Evolutionary conservation across 2,329 filamentous ascomycete species (phyloP).

Genomic region (Tolypocladium nubicola): DNA sequence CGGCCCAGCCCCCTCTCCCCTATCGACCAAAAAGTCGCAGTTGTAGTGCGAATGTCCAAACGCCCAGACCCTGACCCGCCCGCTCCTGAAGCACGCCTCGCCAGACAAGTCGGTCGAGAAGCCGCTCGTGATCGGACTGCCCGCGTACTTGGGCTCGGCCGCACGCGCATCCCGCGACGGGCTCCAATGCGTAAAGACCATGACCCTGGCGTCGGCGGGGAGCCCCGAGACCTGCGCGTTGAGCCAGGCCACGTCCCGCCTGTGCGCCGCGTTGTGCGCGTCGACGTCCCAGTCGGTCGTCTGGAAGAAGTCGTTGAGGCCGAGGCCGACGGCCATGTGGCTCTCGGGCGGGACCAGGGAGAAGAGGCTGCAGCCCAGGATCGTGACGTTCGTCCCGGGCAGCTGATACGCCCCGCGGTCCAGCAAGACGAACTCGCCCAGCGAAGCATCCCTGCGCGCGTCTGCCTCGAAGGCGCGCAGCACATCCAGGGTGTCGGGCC

Average conservation of each 20-base stretch:
- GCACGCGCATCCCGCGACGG: constrained; percentile 23
- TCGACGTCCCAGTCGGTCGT: constrained; percentile 29
- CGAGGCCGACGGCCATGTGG: constrained; percentile 24
- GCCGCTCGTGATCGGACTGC: constrained; percentile 15
- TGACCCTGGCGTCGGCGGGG: constrained; percentile 11
- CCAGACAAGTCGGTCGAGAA: constrained; percentile 29
- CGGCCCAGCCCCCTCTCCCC: constrained; percentile 4
- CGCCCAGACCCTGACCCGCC: constrained; percentile 29
- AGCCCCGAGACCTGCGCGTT: constrained; percentile 13
- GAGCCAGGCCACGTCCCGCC: constrained; percentile 30
- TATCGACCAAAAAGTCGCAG: constrained; percentile 24
- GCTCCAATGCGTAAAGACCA: constrained; percentile 32
- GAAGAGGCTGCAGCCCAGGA: constrained; percentile 33
- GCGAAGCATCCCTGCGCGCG: constrained; percentile 8
- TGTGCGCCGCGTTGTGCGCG: constrained; percentile 25
- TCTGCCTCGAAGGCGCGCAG: constrained; percentile 22
- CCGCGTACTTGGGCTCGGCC: constrained; percentile 20
- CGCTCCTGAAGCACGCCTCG: constrained; percentile 23
- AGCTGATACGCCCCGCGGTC: constrained; percentile 17
- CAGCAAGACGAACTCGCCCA: constrained; percentile 30
- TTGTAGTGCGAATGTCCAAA: constrained; percentile 41
- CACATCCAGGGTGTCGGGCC: constrained; percentile 16
- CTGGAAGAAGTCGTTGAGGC: constrained; percentile 41
- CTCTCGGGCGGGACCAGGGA: constrained; percentile 31
- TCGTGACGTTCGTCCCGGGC: constrained; percentile 12